Percentiles rank a stretch among this genome's conserved stretches.
phyloP scores from a whole-genome alignment of 176 grass and related monocot genomes.

The Avena atlantica region DNA sequence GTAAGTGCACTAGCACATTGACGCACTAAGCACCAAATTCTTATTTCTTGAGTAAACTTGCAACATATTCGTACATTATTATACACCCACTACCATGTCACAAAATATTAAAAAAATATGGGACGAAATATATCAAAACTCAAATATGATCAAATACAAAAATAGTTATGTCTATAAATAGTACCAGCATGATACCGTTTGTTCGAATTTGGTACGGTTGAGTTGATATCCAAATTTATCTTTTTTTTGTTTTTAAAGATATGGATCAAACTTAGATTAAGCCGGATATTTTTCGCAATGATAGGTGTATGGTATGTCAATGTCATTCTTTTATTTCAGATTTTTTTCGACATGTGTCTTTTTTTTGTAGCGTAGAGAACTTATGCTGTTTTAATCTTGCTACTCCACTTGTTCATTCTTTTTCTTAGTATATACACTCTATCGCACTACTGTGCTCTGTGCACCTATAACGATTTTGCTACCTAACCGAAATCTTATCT shows the following conservation, averaged over 20 bases:
- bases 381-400: neutral
- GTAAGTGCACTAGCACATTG: too few species aligned
- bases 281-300: neutral
- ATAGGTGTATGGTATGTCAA: neutral
- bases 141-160: neutral
- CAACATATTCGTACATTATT: too few species aligned
- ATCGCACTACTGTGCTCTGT: neutral
- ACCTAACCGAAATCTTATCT: neutral
- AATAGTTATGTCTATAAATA: neutral
- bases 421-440: neutral
- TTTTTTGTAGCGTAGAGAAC: neutral
- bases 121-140: neutral
- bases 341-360: neutral
- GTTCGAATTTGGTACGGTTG: neutral
- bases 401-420: neutral
- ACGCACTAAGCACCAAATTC: too few species aligned
- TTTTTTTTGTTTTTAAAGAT: neutral
- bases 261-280: neutral
- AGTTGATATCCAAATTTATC: neutral
- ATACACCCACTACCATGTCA: neutral
- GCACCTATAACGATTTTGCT: neutral
- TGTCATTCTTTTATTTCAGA: too few species aligned
- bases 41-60: too few species aligned
- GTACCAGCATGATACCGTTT: neutral
- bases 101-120: neutral